A percentile compares a stretch with the other conserved stretches of the same genome.
Evolutionary conservation across 2,329 filamentous ascomycete genomes (phyloP).

Genomic region (Colletotrichum tropicale): DNA sequence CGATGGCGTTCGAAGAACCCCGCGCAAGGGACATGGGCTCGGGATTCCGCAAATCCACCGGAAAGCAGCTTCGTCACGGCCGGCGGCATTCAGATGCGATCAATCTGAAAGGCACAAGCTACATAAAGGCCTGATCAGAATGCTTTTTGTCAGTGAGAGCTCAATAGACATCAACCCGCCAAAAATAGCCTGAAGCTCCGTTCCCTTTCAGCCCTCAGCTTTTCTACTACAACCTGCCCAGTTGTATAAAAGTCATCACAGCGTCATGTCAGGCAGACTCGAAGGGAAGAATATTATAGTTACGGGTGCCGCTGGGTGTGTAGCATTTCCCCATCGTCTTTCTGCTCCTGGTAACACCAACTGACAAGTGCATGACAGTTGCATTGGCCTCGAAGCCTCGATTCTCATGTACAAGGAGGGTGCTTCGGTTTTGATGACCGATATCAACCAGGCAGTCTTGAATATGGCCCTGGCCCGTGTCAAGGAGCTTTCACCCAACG

Average conservation of each 20-base stretch:
- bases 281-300: slow-evolving; percentile 71
- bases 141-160: not conserved
- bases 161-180: not conserved
- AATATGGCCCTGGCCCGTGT: slow-evolving; percentile 60
- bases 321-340: not conserved
- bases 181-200: not conserved
- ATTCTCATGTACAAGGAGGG: slow-evolving; percentile 91
- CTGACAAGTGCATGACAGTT: slow-evolving; percentile 52
- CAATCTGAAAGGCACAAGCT: not conserved
- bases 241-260: not conserved
- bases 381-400: slow-evolving; percentile 89
- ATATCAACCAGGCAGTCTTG: slow-evolving; percentile 80
- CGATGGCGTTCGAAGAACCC: not conserved
- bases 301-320: slow-evolving; percentile 86
- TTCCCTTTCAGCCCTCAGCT: not conserved
- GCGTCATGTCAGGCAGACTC: slow-evolving; percentile 46
- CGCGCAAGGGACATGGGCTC: not conserved
- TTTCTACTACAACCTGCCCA: fast-evolving
- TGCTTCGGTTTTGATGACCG: slow-evolving; percentile 82
- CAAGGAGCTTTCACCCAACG: slow-evolving; percentile 33
- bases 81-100: not conserved
- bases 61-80: not conserved
- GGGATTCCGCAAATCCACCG: not conserved
- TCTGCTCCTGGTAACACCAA: not conserved
- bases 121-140: not conserved